Percentiles rank a stretch among this genome's conserved stretches.
Conservation (phyloP, 1,284 basidiomycete species). For the Leccinum solheimii region DNA sequence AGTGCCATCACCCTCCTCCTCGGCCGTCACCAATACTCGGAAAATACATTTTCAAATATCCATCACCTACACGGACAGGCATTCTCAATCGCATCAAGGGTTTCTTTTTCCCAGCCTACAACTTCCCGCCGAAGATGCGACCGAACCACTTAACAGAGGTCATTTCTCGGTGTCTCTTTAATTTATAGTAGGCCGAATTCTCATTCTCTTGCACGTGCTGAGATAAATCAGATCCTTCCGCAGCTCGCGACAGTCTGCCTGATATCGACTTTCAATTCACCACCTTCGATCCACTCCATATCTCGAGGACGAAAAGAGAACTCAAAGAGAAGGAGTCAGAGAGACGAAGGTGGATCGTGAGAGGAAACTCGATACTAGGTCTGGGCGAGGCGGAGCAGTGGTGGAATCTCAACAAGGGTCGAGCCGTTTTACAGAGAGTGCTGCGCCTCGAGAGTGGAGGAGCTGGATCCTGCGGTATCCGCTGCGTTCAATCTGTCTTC, state of each 20-base stretch:
- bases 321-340: neutral
- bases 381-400: slow-evolving; percentile 52
- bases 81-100: no score
- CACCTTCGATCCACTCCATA: neutral
- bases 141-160: slow-evolving; percentile 72
- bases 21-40: no score
- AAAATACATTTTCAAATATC: no score
- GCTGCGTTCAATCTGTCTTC: slow-evolving; percentile 60
- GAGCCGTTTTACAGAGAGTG: slow-evolving; percentile 81
- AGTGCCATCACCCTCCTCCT: no score
- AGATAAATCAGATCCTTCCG: slow-evolving; percentile 45
- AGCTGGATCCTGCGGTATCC: slow-evolving; percentile 64
- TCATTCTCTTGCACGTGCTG: no score
- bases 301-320: neutral
- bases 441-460: slow-evolving; percentile 74
- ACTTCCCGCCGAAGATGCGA: slow-evolving; percentile 35
- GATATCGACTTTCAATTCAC: neutral
- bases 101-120: slow-evolving; percentile 23
- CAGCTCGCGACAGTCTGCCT: neutral
- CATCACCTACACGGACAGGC: no score
- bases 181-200: no score
- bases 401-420: slow-evolving; percentile 77
- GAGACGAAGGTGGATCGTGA: slow-evolving; percentile 39
- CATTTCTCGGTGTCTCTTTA: slow-evolving; percentile 51
- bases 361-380: slow-evolving; percentile 47